phyloP scores from a whole-genome alignment of 1,284 basidiomycete genomes.

The Ustilago lituana region DNA sequence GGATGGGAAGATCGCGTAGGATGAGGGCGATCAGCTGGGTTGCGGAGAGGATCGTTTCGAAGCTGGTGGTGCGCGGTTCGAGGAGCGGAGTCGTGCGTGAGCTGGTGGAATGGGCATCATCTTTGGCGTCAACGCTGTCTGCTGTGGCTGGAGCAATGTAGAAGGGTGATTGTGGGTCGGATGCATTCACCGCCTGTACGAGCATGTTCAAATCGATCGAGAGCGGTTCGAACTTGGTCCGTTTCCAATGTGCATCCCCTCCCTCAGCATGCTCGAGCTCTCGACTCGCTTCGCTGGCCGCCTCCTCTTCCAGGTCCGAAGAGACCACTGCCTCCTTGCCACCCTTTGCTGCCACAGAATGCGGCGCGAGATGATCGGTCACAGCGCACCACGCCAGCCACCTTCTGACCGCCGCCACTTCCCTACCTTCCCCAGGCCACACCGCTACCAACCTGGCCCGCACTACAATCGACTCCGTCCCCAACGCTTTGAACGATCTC shows the following conservation, averaged over 20 bases:
- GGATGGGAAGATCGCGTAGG: conserved; percentile 20
- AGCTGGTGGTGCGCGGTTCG: conserved; percentile 6
- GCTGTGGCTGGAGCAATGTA: conserved; percentile 10
- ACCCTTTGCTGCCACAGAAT: not conserved
- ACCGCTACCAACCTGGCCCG: conserved; percentile 17
- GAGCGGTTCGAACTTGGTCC: conserved; percentile 5
- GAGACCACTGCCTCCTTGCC: conserved; percentile 1
- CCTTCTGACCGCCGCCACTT: conserved; percentile 8
- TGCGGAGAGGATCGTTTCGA: conserved; percentile 12
- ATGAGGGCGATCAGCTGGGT: conserved; percentile 12
- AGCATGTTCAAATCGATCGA: conserved; percentile 22
- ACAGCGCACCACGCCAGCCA: conserved; percentile 32
- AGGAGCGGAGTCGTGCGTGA: too few relatives aligned
- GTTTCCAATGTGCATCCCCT: conserved; percentile 5
- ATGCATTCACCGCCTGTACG: conserved; percentile 12
- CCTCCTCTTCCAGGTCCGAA: conserved; percentile 9
- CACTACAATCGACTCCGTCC: conserved; percentile 7
- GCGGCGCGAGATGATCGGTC: conserved; percentile 23
- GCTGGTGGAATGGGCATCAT: too few relatives aligned
- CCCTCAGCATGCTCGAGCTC: not conserved
- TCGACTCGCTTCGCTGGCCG: conserved; percentile 2
- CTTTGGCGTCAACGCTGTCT: too few relatives aligned
- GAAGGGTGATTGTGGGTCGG: conserved; percentile 22
- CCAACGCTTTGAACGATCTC: conserved; percentile 15
- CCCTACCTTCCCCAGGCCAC: conserved; percentile 11